Base-by-base conservation (phyloP, 179 eudicot species). In the Spergularia azorica region DNA sequence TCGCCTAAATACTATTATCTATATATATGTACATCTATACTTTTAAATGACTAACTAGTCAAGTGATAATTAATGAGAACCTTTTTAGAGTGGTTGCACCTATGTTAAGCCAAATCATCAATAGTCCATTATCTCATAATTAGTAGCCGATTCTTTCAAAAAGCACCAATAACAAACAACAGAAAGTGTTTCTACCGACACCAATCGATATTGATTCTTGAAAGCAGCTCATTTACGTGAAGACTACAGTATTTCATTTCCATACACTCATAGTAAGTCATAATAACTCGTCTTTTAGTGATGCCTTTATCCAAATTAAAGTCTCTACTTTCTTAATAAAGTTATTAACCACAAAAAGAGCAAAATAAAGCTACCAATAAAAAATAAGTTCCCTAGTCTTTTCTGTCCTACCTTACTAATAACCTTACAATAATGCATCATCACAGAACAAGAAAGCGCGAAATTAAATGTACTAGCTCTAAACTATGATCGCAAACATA, bases 151-250 rank as follows among this genome's bases (percentile, higher is more conserved):
- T 54, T 38, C 26, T 15, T 52, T 12, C 4, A 78, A 0, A 55
- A 54, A 17, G 67, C 50, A 63, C 46, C 51, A 63, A 41, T 26
- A 26, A 26, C 8, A 54, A 55, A 61, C 15, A 77, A 17, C 15
- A 51, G 17, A n/a, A 52, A 52, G 43, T 46, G 46, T 50, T 18
- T 71, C 81, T 43, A 72, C 81, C 76, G 81, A 78, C 81, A 72
- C 76, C 17, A 20, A 11, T 18, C 18, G 10, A 26, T 26, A 26
- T 26, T 26, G 32, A 26, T 5, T 32, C 26, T 77, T 57, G 61
- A 69, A 21, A 76, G 70, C 76, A 48, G 69, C 74, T n/a, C 63
- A 62, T 63, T 70, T 67, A 77, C 74, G 74, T 61, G 48, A 68
- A 2, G 64, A 70, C n/a, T 54, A 21, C 10, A 36, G 32, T 26